A percentile compares a stretch with the other conserved stretches of the same genome.
Conservation (phyloP, 1,139 yeast species). For the Candida smagusa region DNA sequence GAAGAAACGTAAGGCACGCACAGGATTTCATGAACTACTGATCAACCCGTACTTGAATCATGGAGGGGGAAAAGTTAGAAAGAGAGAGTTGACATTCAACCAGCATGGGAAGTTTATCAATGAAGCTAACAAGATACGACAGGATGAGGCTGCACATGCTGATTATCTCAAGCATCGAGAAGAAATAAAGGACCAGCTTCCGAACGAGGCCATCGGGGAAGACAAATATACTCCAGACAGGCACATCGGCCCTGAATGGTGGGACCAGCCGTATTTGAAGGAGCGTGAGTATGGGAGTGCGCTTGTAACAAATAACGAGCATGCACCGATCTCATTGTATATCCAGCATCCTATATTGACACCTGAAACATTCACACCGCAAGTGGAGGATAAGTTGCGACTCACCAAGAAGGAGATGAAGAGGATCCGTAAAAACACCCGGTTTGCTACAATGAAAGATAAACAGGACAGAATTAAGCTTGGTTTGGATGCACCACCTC, state of each 20-base stretch:
- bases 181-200: constrained; percentile 39
- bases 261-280: constrained; percentile 60
- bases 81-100: constrained; percentile 43
- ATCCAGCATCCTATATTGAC: constrained; percentile 81
- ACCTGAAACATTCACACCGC: constrained; percentile 54
- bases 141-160: constrained; percentile 27
- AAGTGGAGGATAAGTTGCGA: constrained; percentile 44
- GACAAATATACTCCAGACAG: constrained; percentile 38
- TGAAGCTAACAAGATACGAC: constrained; percentile 52
- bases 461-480: constrained; percentile 73
- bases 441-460: constrained; percentile 64
- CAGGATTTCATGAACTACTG: constrained; percentile 35
- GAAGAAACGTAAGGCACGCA: constrained; percentile 20
- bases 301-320: constrained; percentile 32
- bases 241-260: constrained; percentile 77
- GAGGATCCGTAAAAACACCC: constrained; percentile 66
- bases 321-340: constrained; percentile 55
- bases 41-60: constrained; percentile 62
- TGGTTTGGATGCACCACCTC: constrained; percentile 86
- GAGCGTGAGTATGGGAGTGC: constrained; percentile 22
- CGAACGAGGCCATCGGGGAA: constrained; percentile 52
- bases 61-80: constrained; percentile 5
- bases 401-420: constrained; percentile 78
- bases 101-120: constrained; percentile 60
- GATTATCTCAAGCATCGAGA: constrained; percentile 21